Conservation (phyloP, 768 basidiomycete species). For the Macrolepiota albuminosa region DNA sequence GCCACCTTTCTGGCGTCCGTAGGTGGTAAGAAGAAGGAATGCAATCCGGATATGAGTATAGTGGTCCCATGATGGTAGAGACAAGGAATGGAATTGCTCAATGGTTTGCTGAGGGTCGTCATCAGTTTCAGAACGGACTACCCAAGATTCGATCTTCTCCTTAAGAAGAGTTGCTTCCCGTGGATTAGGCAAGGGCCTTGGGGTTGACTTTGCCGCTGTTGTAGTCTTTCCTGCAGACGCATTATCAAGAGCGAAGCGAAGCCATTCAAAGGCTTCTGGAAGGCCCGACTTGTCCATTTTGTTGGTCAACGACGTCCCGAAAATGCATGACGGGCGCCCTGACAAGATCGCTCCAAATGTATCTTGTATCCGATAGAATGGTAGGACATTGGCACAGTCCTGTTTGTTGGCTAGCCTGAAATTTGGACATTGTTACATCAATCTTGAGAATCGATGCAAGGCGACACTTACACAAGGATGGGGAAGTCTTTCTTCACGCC, state of each 20-base stretch:
- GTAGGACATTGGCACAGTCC: constrained; percentile 48
- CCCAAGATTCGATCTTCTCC: constrained; percentile 33
- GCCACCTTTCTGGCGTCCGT: constrained; percentile 39
- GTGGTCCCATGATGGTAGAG: constrained; percentile 42
- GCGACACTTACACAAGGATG: constrained; percentile 22
- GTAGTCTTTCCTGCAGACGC: constrained; percentile 11
- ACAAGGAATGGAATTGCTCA: constrained; percentile 26
- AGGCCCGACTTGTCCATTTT: constrained; percentile 23
- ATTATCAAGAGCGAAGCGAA: constrained; percentile 26
- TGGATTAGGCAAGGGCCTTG: constrained; percentile 7
- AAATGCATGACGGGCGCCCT: constrained; percentile 25
- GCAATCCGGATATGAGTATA: constrained; percentile 43
- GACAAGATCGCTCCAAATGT: constrained; percentile 25
- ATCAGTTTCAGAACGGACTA: constrained; percentile 26
- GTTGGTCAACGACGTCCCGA: constrained; percentile 19
- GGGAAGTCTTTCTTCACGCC: constrained; percentile 7
- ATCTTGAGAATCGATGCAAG: constrained; percentile 26
- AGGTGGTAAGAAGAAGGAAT: constrained; percentile 33
- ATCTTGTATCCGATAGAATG: constrained; percentile 40
- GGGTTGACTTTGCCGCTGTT: neutral
- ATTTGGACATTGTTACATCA: neutral
- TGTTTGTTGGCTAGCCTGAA: constrained; percentile 56
- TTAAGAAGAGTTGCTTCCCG: constrained; percentile 21
- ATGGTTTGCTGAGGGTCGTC: constrained; percentile 28
- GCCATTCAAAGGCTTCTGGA: constrained; percentile 37